Evolutionary conservation across 163 green algal genomes (phyloP).

Genomic region (Scenedesmus sp.): DNA sequence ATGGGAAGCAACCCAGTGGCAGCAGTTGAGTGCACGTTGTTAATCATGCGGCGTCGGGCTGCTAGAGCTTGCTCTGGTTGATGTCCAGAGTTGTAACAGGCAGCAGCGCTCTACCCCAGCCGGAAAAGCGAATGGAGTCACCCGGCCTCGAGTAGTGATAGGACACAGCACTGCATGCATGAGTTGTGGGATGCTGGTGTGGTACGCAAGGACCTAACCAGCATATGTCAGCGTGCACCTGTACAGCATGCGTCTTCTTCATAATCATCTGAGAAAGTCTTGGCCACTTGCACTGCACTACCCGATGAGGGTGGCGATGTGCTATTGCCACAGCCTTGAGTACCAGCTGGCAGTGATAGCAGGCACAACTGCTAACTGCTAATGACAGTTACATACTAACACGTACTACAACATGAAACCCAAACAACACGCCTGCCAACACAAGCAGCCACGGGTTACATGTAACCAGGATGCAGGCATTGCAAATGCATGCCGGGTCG

Average conservation of each 20-base stretch:
- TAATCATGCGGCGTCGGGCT: not conserved
- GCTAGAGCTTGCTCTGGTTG: not conserved
- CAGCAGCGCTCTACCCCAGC: too few relatives aligned
- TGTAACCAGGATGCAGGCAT: not conserved
- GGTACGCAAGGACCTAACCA: not conserved
- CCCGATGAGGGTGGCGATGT: not conserved
- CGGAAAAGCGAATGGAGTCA: too few relatives aligned
- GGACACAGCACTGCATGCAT: too few relatives aligned
- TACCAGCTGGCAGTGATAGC: too few relatives aligned
- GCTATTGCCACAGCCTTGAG: not conserved
- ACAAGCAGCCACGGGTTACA: too few relatives aligned
- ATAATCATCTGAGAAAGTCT: not conserved
- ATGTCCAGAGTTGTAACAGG: not conserved
- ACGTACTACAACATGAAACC: too few relatives aligned
- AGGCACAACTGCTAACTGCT: not conserved
- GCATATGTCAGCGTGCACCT: not conserved
- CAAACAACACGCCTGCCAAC: not conserved
- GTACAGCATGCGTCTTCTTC: not conserved
- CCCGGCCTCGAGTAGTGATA: too few relatives aligned
- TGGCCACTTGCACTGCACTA: not conserved
- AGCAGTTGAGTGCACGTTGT: not conserved
- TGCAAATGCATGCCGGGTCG: not conserved
- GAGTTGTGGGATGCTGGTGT: not conserved
- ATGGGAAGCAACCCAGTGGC: not conserved
- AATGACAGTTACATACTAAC: not conserved